Evolutionary conservation across 306 rosid genomes (phyloP), one percentile per base, ranked within the genome.

Genomic region (Castanea mollissima): DNA sequence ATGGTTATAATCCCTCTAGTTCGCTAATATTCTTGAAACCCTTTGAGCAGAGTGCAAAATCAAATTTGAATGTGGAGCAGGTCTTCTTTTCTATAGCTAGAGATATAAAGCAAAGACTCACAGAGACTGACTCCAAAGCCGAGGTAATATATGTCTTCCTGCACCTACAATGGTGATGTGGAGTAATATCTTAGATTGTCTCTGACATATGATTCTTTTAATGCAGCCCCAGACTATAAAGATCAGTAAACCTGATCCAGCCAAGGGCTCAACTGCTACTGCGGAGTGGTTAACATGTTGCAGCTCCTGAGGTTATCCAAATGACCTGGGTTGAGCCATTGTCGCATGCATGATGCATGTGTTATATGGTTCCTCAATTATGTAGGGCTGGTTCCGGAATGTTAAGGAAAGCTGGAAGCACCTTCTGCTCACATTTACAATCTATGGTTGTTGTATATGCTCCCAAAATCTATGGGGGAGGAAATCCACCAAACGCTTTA

Each of bases 1-100:
- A 8, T 10, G 54, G 54, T 49, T 49, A 49, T 49, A 13, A 49
- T 49, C 54, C 20, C 29, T 25, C 34, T 27, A 34, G 25, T 59
- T 64, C 19, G 9, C 51, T 55, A 25, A 38, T 18, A 62, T 76
- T 74, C 19, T 58, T 29, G 69, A 57, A 32, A 71, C 52, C 27
- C 73, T 77, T 72, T 68, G 5, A 46, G 59, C 86, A 82, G 86
- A 82, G 86, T 69, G 86, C 82, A 78, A 82, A 82, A 75, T 68
- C 82, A 60, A 82, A 82, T n/a, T 55, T 74, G 55, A 82, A 82
- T 20, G 86, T 78, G 64, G 82, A 78, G 49, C 76, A 82, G 60
- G 78, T 82, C 58, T 82, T 82, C 75, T 74, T 67, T 69, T 55
- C 86, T 1, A 78, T 82, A 5, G 78, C 86, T 46, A 78, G 82